A percentile compares a stretch with the other conserved stretches of the same genome.
Evolutionary conservation across 2,329 filamentous ascomycete species (phyloP).

Genomic region (Paracorniculantispora psalliotae): DNA sequence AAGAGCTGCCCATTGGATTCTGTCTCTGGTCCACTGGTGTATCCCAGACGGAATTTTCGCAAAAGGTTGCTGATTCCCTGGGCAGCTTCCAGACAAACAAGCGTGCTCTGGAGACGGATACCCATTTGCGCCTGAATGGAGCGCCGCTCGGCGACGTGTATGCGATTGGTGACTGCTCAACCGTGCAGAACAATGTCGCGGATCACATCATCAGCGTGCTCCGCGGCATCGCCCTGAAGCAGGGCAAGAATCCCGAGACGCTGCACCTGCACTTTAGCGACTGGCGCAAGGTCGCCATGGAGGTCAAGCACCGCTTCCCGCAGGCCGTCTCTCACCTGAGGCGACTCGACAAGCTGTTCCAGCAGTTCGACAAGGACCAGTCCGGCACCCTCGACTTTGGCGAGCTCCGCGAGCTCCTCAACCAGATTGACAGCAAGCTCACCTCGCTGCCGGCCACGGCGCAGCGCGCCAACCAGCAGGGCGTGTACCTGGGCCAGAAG

Average conservation of each 20-base stretch:
- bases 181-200: conserved; percentile 94
- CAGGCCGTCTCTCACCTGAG: conserved; percentile 83
- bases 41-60: conserved; percentile 74
- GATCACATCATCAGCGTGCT: conserved; percentile 89
- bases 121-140: conserved; percentile 83
- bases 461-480: conserved; percentile 94
- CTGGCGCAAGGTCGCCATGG: conserved; percentile 79
- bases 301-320: conserved; percentile 84
- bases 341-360: conserved; percentile 85
- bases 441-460: conserved; percentile 93
- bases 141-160: conserved; percentile 92
- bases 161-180: conserved; percentile 91
- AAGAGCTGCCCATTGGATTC: conserved; percentile 93
- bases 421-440: conserved; percentile 90
- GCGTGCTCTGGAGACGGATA: conserved; percentile 90
- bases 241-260: conserved; percentile 83
- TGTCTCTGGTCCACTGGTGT: conserved; percentile 98
- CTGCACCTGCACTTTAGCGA: conserved; percentile 80
- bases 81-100: conserved; percentile 74
- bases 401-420: conserved; percentile 81
- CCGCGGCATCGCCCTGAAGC: conserved; percentile 84
- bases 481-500: conserved; percentile 85
- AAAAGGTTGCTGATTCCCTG: conserved; percentile 72
- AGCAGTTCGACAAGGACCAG: conserved; percentile 87
- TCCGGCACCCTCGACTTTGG: conserved; percentile 90